These are phyloP conservation scores for Colletotrichum horii DNA, from an alignment of 2,329 filamentous ascomycete genomes.

Conservation along the genomic window DNA sequence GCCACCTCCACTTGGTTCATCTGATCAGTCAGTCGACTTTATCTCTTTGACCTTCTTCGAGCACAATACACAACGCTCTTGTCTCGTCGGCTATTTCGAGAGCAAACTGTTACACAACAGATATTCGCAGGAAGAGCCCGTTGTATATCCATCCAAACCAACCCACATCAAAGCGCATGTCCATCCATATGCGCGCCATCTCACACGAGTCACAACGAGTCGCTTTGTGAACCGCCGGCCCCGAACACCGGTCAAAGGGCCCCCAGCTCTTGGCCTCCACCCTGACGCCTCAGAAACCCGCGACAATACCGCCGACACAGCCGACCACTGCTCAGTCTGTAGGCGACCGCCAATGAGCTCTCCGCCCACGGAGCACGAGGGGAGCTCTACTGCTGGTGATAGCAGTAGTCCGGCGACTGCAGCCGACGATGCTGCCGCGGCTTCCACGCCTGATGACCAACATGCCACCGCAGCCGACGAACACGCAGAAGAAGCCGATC, in stretches of 20 bases:
- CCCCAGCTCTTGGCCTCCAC: background rate
- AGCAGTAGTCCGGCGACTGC: background rate
- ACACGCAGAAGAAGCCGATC: background rate
- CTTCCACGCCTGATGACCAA: background rate
- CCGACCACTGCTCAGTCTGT: background rate
- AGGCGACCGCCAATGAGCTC: constrained; percentile 4
- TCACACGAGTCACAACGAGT: background rate
- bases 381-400: background rate
- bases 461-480: background rate
- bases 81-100: constrained; percentile 2
- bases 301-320: background rate
- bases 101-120: background rate
- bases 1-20: constrained; percentile 1
- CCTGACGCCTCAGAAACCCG: background rate
- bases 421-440: background rate
- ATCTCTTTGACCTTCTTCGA: background rate
- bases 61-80: background rate
- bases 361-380: background rate
- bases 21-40: background rate
- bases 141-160: background rate
- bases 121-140: background rate
- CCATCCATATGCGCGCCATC: background rate
- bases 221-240: background rate
- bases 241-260: background rate
- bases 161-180: background rate